Percentiles rank a stretch among this genome's conserved stretches.
phyloP scores from a whole-genome alignment of 306 rosid species.

The Vicia faba region DNA sequence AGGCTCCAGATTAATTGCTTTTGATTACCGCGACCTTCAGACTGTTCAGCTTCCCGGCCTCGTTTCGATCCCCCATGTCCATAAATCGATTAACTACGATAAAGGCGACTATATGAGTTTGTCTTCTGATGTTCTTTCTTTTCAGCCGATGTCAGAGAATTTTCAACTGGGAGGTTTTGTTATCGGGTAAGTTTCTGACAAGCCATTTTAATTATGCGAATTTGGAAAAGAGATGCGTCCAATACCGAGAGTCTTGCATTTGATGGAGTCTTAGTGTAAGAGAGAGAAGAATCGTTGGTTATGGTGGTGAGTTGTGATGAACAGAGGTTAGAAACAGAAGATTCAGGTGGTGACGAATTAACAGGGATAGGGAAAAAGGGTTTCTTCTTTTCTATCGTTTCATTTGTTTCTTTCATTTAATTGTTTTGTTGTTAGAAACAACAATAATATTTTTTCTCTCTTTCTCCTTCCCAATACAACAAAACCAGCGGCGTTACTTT shows the following conservation, averaged over 20 bases:
- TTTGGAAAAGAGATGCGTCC: constrained; percentile 92
- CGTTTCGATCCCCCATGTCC: constrained; percentile 60
- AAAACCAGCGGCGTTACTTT: no score
- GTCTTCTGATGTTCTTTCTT: constrained; percentile 76
- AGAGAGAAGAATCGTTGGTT: no score
- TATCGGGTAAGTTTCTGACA: constrained; percentile 78
- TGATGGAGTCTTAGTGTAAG: constrained; percentile 77
- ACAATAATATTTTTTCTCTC: no score
- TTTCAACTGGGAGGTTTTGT: constrained; percentile 77
- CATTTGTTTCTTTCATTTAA: no score
- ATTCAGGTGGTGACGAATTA: no score
- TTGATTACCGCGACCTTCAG: constrained; percentile 46
- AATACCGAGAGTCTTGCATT: constrained; percentile 73
- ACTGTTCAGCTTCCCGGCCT: constrained; percentile 62
- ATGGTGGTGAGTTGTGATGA: no score
- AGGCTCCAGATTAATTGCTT: constrained; percentile 46
- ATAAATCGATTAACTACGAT: constrained; percentile 78
- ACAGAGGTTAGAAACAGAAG: no score
- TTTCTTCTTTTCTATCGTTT: no score
- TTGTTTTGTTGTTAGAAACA: no score
- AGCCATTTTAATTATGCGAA: constrained; percentile 75
- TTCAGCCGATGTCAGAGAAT: constrained; percentile 94
- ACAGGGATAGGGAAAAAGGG: no score
- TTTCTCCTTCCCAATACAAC: no score
- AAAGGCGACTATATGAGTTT: constrained; percentile 83